Base-by-base conservation (phyloP, 2,329 filamentous ascomycete genomes). In the Acrocalymma vagum region DNA sequence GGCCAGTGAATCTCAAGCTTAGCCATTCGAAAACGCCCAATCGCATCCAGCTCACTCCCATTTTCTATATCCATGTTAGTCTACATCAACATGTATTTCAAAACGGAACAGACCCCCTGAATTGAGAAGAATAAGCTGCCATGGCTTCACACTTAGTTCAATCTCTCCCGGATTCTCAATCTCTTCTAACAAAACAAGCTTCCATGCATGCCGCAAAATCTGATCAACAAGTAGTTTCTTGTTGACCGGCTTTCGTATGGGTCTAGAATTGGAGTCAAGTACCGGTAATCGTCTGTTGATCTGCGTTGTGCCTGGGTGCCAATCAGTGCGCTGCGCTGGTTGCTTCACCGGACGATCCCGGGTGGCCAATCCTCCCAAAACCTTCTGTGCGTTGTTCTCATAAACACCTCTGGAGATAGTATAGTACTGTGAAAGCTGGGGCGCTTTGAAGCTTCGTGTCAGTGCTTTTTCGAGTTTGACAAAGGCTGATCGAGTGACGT, bases 161-260 rank as follows among this genome's bases (percentile, higher is more conserved):
- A 70, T 37, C 44, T 70, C 65, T 13, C 67, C 67, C 16, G 59
- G 48, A 0, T 60, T 53, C 38, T 70, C 66, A 14, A 66, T 58
- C 43, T 71, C 67, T 33, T 71, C 67, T 11, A 69, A 45, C 15
- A 65, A 38, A 6, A 59, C 48, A 6, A 69, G 41, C 11, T 63
- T 53, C 67, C 67, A 71, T 3, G 59, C 42, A 23, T 55, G 52
- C 20, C 62, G 50, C n/a, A 71, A 45, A 18, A 71, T 69, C 26
- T 60, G 58, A 31, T 69, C 66, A 6, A 64, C 55, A 5, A 70
- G 31, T 7, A 63, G 34, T 29, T 46, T 46, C 53, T 70, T 70
- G 38, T 51, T 56, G 20, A 60, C 44, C 7, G 42, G 24, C 20
- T 38, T 48, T 11, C 45, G 44, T 25, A 42, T 48, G 8, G 40